These are phyloP conservation scores for Laburnicola sp. DNA, from an alignment of 2,329 filamentous ascomycete species.

Conservation along the genomic window DNA sequence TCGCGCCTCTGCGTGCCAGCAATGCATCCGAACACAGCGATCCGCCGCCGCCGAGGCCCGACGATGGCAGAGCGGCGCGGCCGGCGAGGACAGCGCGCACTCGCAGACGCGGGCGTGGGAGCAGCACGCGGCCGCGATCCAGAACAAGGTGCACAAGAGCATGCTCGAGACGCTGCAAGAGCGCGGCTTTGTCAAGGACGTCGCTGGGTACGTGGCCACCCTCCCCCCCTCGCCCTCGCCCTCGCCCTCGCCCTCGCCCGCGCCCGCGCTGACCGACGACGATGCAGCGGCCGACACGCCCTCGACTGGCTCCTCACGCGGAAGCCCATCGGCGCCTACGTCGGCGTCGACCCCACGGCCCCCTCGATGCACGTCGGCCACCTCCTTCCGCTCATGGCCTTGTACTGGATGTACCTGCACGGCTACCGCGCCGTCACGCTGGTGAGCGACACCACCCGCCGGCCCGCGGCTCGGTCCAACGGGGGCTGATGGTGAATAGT, in stretches of 20 bases:
- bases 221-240: too few relatives aligned
- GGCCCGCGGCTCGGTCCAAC: conserved; percentile 4
- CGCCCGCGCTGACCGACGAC: too few relatives aligned
- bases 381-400: conserved; percentile 76
- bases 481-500: conserved; percentile 40
- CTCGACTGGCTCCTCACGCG: conserved; percentile 66
- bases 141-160: conserved; percentile 36
- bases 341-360: conserved; percentile 81
- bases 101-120: conserved; percentile 29
- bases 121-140: conserved; percentile 33
- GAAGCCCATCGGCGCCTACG: conserved; percentile 73
- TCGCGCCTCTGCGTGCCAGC: conserved; percentile 31
- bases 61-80: conserved; percentile 27
- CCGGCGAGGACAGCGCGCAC: conserved; percentile 22
- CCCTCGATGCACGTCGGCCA: conserved; percentile 80
- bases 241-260: too few relatives aligned
- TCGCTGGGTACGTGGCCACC: conserved; percentile 72
- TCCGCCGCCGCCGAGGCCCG: conserved; percentile 18
- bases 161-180: conserved; percentile 69
- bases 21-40: conserved; percentile 32
- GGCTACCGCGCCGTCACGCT: conserved; percentile 70
- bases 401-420: conserved; percentile 82
- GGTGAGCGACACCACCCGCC: conserved; percentile 38
- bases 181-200: conserved; percentile 72
- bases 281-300: conserved; percentile 54